Evolutionary conservation across 176 grass and related monocot genomes (phyloP).

Genomic region (Calamus simplicifolius): DNA sequence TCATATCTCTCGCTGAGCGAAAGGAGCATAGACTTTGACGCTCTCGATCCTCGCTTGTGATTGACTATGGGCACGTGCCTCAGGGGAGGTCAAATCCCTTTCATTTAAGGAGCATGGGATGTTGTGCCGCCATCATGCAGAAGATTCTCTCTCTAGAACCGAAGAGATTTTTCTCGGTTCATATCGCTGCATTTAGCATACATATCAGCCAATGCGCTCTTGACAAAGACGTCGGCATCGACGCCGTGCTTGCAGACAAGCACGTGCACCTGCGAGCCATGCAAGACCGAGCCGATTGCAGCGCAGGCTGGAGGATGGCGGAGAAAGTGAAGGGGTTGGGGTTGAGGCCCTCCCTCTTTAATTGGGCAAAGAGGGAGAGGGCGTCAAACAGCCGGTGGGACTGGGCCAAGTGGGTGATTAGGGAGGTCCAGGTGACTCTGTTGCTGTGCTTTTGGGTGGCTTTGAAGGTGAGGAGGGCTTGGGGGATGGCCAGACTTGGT

Average conservation of each 20-base stretch:
- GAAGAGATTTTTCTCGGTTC: slow-evolving; percentile 15
- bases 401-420: slow-evolving; percentile 31
- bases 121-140: too few species aligned
- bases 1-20: too few species aligned
- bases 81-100: too few species aligned
- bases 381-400: slow-evolving; percentile 13
- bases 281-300: background rate
- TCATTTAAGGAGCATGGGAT: too few species aligned
- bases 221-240: slow-evolving; percentile 27
- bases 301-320: slow-evolving; percentile 30
- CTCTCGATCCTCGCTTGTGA: too few species aligned
- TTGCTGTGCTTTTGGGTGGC: slow-evolving; percentile 2
- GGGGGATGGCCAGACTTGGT: slow-evolving; percentile 19
- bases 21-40: too few species aligned
- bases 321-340: slow-evolving; percentile 30
- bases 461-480: slow-evolving; percentile 18
- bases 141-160: too few species aligned
- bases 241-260: slow-evolving; percentile 27
- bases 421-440: slow-evolving; percentile 13
- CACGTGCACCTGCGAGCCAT: slow-evolving; percentile 30
- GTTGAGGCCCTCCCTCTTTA: background rate
- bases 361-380: slow-evolving; percentile 37
- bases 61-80: too few species aligned
- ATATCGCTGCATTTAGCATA: slow-evolving; percentile 39
- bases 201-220: slow-evolving; percentile 26